phyloP scores from a whole-genome alignment of 2,329 filamentous ascomycete genomes.

The Decorospora gaudefroyi region DNA sequence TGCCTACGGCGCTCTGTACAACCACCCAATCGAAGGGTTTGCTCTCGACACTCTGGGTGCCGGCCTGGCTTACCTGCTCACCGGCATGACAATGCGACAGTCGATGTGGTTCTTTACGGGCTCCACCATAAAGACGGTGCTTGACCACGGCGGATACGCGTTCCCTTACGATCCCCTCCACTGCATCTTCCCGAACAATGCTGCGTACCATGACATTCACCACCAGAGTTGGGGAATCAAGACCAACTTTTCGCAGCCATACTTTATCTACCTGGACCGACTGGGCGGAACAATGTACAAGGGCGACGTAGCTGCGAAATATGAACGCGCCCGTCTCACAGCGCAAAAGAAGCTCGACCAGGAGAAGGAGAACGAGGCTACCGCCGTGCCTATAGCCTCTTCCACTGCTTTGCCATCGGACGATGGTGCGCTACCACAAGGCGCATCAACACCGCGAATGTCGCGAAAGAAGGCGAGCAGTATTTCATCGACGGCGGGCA shows the following conservation, averaged over 20 bases:
- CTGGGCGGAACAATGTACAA: slow-evolving; percentile 81
- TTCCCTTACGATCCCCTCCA: slow-evolving; percentile 95
- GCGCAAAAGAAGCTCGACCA: slow-evolving; percentile 62
- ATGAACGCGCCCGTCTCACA: slow-evolving; percentile 60
- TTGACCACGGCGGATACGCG: slow-evolving; percentile 96
- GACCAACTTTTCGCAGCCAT: slow-evolving; percentile 87
- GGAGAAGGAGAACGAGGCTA: slow-evolving; percentile 47
- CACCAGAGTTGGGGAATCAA: slow-evolving; percentile 99
- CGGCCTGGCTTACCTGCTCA: slow-evolving; percentile 78
- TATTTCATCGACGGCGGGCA: slow-evolving; percentile 46
- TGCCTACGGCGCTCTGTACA: slow-evolving; percentile 95
- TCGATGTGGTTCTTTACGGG: slow-evolving; percentile 87
- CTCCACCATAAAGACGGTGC: slow-evolving; percentile 93
- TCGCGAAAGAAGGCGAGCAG: slow-evolving; percentile 50
- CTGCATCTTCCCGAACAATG: slow-evolving; percentile 91
- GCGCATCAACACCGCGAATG: slow-evolving; percentile 46
- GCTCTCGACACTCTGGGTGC: slow-evolving; percentile 89
- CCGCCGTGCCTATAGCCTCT: slow-evolving; percentile 17
- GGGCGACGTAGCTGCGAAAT: slow-evolving; percentile 62
- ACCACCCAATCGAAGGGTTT: slow-evolving; percentile 93
- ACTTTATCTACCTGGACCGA: slow-evolving; percentile 94
- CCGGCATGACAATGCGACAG: slow-evolving; percentile 82
- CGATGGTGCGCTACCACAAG: slow-evolving; percentile 32
- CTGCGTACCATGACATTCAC: slow-evolving; percentile 95
- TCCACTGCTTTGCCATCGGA: slow-evolving; percentile 28